A percentile compares a stretch with the other conserved stretches of the same genome.
Conservation (phyloP, 148 eudicot species). For the Cornus florida region DNA sequence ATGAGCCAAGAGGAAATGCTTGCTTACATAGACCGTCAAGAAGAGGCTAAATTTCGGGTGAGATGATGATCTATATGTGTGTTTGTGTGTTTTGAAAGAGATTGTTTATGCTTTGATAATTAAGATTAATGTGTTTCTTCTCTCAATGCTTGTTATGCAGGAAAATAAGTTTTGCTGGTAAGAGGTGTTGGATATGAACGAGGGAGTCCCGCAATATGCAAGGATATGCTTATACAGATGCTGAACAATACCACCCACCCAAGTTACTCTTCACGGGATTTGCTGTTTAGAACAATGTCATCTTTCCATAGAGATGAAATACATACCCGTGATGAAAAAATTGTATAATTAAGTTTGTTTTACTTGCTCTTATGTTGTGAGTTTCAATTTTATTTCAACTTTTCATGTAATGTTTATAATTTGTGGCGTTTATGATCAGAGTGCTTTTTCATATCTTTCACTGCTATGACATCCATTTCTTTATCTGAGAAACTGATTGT, state of each 20-base stretch:
- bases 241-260: neutral
- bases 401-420: neutral
- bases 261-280: neutral
- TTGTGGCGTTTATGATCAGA: neutral
- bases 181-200: conserved; percentile 8
- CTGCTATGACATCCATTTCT: neutral
- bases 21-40: conserved; percentile 91
- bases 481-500: neutral
- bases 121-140: conserved; percentile 17
- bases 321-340: neutral
- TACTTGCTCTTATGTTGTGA: neutral
- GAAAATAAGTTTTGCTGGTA: conserved; percentile 77
- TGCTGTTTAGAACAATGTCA: neutral
- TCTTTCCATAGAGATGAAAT: conserved; percentile 4
- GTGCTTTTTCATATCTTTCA: neutral
- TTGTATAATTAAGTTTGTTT: neutral
- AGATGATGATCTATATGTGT: conserved; percentile 13
- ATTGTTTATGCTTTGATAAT: neutral
- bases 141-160: conserved; percentile 27
- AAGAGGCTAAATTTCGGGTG: conserved; percentile 72
- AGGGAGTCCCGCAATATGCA: neutral
- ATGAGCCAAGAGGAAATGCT: conserved; percentile 95
- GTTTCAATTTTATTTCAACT: neutral
- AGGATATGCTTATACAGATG: neutral
- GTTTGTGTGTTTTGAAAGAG: neutral